phyloP scores from a whole-genome alignment of 345 rosid genomes.

The Rhodomyrtus tomentosa region DNA sequence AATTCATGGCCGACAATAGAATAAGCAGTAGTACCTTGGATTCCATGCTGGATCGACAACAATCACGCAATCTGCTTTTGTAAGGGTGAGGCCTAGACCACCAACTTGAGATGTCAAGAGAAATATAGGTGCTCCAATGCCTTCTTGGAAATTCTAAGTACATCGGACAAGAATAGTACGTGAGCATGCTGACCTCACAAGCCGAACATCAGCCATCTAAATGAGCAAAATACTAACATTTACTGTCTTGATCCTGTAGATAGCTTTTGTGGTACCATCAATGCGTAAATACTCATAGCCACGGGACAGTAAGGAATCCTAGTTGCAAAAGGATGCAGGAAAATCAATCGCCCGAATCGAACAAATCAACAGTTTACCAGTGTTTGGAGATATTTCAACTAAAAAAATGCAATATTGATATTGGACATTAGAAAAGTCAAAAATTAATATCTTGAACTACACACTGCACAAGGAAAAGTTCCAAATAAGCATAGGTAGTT shows the following conservation, averaged over 20 bases:
- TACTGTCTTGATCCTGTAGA: conserved; percentile 73
- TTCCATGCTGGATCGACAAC: conserved; percentile 99
- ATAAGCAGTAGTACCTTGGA: conserved; percentile 52
- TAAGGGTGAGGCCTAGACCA: conserved; percentile 96
- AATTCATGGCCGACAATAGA: not conserved
- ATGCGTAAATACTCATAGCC: conserved; percentile 70
- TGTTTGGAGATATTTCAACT: not conserved
- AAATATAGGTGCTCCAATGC: conserved; percentile 71
- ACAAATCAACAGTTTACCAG: not conserved
- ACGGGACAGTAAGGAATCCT: conserved; percentile 65
- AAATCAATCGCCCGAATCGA: not conserved
- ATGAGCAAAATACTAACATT: conserved; percentile 33
- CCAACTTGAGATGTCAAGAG: conserved; percentile 97
- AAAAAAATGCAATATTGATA: not conserved
- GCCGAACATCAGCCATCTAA: not conserved
- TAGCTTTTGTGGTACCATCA: conserved; percentile 90
- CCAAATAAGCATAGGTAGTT: not conserved
- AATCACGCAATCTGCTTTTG: conserved; percentile 95
- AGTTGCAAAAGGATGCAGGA: not conserved
- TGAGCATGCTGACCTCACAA: not conserved
- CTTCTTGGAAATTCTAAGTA: conserved; percentile 79
- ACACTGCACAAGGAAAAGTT: not conserved
- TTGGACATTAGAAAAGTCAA: not conserved
- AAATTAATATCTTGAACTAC: not conserved
- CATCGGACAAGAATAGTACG: conserved; percentile 15